A percentile compares a stretch with the other conserved stretches of the same genome.
These are phyloP conservation scores for Albifimbria verrucaria DNA, from an alignment of 2,329 filamentous ascomycete species.

Conservation along the genomic window DNA sequence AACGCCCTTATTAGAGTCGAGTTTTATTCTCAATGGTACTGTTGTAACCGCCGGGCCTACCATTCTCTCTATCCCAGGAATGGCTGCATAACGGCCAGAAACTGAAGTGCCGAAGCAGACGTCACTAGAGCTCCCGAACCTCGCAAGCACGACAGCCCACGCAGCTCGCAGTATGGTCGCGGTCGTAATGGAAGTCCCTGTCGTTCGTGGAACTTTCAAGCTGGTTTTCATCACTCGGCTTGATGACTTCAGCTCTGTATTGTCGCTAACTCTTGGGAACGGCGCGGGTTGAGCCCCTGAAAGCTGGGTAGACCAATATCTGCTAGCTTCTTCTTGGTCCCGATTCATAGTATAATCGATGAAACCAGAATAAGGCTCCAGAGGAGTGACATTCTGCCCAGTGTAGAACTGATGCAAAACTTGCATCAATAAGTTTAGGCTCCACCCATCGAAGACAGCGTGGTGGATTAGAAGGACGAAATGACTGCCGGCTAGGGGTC, in stretches of 20 bases:
- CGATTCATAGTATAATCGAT: constrained; percentile 37
- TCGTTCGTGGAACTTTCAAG: not conserved
- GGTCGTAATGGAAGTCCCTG: not conserved
- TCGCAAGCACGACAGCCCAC: not conserved
- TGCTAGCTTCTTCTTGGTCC: constrained; percentile 4
- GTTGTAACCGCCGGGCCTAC: not conserved
- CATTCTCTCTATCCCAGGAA: not conserved
- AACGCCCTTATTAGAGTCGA: not conserved
- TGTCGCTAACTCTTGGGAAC: not conserved
- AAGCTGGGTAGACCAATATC: constrained; percentile 38
- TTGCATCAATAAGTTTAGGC: constrained; percentile 32
- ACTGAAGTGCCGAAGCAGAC: not conserved
- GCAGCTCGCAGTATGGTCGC: not conserved
- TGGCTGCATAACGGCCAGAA: not conserved
- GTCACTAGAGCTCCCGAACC: not conserved
- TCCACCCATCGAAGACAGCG: constrained; percentile 50
- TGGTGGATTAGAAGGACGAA: constrained; percentile 28
- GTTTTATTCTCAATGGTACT: not conserved
- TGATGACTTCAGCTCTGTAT: not conserved
- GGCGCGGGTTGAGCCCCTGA: constrained; percentile 11
- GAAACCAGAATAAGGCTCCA: constrained; percentile 32
- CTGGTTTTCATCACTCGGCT: not conserved
- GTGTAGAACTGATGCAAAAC: constrained; percentile 7
- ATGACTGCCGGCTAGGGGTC: not conserved
- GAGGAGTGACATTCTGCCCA: constrained; percentile 5